Percentiles rank a stretch among this genome's conserved stretches.
Evolutionary conservation across 2,329 filamentous ascomycete genomes (phyloP).

Genomic region (Phoma herbarum): DNA sequence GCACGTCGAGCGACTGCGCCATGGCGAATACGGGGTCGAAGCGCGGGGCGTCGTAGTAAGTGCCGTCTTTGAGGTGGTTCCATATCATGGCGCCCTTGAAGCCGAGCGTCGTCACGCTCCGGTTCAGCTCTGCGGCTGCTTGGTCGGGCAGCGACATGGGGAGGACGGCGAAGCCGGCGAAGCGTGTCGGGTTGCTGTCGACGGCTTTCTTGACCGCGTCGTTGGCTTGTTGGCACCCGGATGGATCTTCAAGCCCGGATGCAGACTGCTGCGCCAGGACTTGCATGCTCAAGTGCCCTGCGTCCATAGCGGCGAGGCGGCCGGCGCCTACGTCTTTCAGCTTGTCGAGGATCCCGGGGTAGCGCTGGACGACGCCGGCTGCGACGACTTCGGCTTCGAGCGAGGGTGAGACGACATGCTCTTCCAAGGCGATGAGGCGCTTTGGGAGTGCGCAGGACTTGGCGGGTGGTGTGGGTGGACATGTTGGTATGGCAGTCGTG

Average conservation of each 20-base stretch:
- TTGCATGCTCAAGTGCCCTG: slow-evolving; percentile 16
- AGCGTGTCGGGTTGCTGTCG: slow-evolving; percentile 42
- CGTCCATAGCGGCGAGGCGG: slow-evolving; percentile 21
- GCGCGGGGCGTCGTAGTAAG: slow-evolving; percentile 57
- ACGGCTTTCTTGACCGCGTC: slow-evolving; percentile 28
- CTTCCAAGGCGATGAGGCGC: slow-evolving; percentile 22
- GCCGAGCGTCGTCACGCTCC: slow-evolving; percentile 51
- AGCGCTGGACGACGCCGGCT: slow-evolving; percentile 5
- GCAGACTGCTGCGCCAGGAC: slow-evolving; percentile 20
- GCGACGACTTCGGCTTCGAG: slow-evolving; percentile 21
- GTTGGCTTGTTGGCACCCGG: slow-evolving; percentile 35
- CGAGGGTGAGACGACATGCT: slow-evolving; percentile 19
- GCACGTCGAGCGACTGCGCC: slow-evolving; percentile 46
- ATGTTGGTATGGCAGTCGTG: not conserved
- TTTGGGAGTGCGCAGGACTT: slow-evolving; percentile 12
- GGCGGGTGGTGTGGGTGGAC: not conserved
- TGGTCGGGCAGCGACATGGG: slow-evolving; percentile 49
- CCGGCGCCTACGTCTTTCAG: slow-evolving; percentile 18
- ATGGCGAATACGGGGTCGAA: slow-evolving; percentile 54
- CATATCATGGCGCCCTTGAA: slow-evolving; percentile 59
- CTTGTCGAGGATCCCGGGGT: slow-evolving; percentile 13
- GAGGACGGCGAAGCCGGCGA: slow-evolving; percentile 55
- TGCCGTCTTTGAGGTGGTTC: slow-evolving; percentile 45
- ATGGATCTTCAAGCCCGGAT: slow-evolving; percentile 4
- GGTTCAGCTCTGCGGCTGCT: slow-evolving; percentile 49